phyloP scores from a whole-genome alignment of 2,329 filamentous ascomycete species.

The Ambrosiella beaveri region DNA sequence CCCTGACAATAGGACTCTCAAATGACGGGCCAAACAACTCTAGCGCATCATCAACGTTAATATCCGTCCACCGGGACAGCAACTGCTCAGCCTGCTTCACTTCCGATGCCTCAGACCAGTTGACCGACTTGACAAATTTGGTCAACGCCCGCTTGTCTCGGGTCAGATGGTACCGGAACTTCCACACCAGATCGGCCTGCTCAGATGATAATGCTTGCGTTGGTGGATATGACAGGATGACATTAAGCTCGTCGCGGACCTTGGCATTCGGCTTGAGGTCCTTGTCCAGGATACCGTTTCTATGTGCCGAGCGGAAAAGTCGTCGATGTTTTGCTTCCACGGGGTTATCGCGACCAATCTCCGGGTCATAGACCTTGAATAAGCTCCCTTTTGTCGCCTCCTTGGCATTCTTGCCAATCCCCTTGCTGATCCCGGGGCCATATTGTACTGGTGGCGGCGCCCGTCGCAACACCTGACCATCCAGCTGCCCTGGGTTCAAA shows the following conservation, averaged over 20 bases:
- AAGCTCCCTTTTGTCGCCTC: slow-evolving; percentile 36
- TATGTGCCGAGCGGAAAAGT: slow-evolving; percentile 72
- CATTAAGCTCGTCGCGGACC: slow-evolving; percentile 81
- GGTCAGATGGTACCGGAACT: slow-evolving; percentile 86
- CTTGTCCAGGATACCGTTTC: slow-evolving; percentile 85
- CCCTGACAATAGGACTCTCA: slow-evolving; percentile 70
- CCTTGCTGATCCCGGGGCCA: slow-evolving; percentile 66
- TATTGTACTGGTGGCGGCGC: slow-evolving; percentile 77
- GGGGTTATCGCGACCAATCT: slow-evolving; percentile 78
- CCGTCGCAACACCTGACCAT: slow-evolving; percentile 47
- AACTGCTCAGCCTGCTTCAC: slow-evolving; percentile 79
- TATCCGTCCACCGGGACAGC: slow-evolving; percentile 83
- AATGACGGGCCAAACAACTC: slow-evolving; percentile 87
- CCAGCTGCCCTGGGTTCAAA: slow-evolving; percentile 35
- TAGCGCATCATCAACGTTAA: slow-evolving; percentile 90
- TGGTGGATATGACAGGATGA: slow-evolving; percentile 80
- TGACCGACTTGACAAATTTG: slow-evolving; percentile 95
- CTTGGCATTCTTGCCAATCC: neutral
- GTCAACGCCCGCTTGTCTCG: slow-evolving; percentile 83
- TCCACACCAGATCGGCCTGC: slow-evolving; percentile 94
- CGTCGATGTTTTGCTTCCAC: slow-evolving; percentile 89
- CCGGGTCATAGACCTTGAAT: slow-evolving; percentile 81
- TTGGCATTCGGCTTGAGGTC: slow-evolving; percentile 94
- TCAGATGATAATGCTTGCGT: slow-evolving; percentile 75
- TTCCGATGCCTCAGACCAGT: slow-evolving; percentile 77